phyloP scores from a whole-genome alignment of 2,329 filamentous ascomycete species.

The Pseudogymnoascus sp. region DNA sequence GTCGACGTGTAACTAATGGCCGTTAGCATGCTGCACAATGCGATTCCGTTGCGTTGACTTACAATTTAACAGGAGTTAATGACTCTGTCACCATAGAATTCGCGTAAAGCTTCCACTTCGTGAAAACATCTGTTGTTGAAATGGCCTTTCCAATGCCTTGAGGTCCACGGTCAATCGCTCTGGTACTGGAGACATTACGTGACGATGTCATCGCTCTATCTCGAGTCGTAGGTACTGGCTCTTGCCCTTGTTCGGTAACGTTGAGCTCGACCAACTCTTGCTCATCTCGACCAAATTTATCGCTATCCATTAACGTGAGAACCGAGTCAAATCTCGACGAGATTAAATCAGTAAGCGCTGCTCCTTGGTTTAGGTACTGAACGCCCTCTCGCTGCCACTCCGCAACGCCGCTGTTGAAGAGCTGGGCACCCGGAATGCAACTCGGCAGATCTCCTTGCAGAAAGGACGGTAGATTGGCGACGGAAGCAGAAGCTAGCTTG shows the following conservation, averaged over 20 bases:
- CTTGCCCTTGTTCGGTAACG: background rate
- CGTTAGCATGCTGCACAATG: slow-evolving; percentile 8
- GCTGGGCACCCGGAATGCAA: slow-evolving; percentile 25
- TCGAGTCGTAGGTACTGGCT: background rate
- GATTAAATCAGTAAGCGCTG: slow-evolving; percentile 49
- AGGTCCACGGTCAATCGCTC: background rate
- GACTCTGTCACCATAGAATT: slow-evolving; percentile 66
- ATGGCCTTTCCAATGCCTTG: slow-evolving; percentile 20
- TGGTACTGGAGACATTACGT: slow-evolving; percentile 15
- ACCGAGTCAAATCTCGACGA: slow-evolving; percentile 55
- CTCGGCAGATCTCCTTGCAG: slow-evolving; percentile 30
- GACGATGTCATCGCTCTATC: background rate
- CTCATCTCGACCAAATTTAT: slow-evolving; percentile 45
- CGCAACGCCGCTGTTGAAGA: slow-evolving; percentile 37
- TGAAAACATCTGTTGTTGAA: slow-evolving; percentile 51
- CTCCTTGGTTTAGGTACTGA: slow-evolving; percentile 38
- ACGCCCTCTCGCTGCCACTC: slow-evolving; percentile 35
- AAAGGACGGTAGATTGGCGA: slow-evolving; percentile 33
- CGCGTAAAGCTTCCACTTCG: slow-evolving; percentile 69
- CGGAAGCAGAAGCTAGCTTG: slow-evolving; percentile 33
- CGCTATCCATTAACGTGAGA: slow-evolving; percentile 64
- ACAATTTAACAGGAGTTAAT: slow-evolving; percentile 61
- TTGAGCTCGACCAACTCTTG: slow-evolving; percentile 37
- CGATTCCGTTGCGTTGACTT: slow-evolving; percentile 24
- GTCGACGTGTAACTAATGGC: slow-evolving; percentile 56